Evolutionary conservation across 306 rosid genomes (phyloP).

Genomic region (Castanea sativa): DNA sequence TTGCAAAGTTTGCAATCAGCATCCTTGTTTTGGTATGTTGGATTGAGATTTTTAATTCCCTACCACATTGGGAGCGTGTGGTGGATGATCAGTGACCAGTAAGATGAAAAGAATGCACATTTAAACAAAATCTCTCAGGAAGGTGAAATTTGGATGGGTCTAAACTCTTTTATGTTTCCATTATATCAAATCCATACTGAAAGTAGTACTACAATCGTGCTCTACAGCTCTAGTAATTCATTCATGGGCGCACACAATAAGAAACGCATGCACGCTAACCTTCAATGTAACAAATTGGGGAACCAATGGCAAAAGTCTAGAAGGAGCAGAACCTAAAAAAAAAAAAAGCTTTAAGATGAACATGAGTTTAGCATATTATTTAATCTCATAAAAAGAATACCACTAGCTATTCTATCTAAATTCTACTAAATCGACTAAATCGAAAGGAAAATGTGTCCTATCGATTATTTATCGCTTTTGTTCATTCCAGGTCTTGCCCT

Average conservation of each 20-base stretch:
- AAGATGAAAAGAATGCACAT: not conserved
- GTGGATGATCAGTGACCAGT: not conserved
- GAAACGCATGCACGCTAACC: not conserved
- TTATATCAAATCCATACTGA: not conserved
- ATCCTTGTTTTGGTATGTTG: too few species aligned
- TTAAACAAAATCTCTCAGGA: not conserved
- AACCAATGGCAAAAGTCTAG: not conserved
- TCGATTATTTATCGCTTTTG: constrained; percentile 61
- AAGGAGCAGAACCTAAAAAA: not conserved
- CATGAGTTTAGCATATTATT: not conserved
- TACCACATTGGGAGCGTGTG: not conserved
- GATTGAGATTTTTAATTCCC: not conserved
- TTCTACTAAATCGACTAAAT: constrained; percentile 10
- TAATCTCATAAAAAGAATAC: not conserved
- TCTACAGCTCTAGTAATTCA: not conserved
- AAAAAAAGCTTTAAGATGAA: not conserved
- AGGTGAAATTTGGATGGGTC: not conserved
- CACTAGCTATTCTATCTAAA: not conserved
- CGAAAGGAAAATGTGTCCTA: not conserved
- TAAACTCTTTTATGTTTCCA: not conserved
- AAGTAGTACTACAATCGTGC: not conserved
- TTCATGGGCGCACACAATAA: not conserved
- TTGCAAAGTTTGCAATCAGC: too few species aligned
- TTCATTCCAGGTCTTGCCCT: constrained; percentile 82
- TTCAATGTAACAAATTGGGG: not conserved